A percentile compares a stretch with the other conserved stretches of the same genome.
These are phyloP conservation scores for Collybiopsis luxurians DNA, from an alignment of 768 basidiomycete genomes.

Conservation along the genomic window DNA sequence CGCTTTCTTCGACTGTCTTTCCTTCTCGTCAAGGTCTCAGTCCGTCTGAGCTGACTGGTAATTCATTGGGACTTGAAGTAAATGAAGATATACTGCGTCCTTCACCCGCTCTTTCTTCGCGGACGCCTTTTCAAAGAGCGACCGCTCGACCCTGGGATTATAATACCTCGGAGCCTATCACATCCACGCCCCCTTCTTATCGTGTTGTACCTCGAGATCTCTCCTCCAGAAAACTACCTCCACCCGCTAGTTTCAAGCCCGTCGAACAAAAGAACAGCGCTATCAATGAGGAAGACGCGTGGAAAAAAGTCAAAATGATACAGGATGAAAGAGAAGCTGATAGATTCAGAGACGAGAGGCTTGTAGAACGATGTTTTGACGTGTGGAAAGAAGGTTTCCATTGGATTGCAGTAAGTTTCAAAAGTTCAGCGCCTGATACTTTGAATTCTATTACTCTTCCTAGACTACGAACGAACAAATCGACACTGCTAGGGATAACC, in stretches of 20 bases:
- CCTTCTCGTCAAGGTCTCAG: conserved; percentile 12
- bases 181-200: conserved; percentile 50
- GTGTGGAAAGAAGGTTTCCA: conserved; percentile 69
- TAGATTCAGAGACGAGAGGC: conserved; percentile 56
- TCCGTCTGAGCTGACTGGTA: conserved; percentile 26
- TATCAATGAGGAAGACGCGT: conserved; percentile 72
- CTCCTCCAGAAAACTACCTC: background rate
- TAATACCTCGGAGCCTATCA: conserved; percentile 26
- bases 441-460: background rate
- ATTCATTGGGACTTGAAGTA: conserved; percentile 15
- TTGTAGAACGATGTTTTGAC: conserved; percentile 71
- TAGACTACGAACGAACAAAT: conserved; percentile 77
- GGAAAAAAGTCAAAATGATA: conserved; percentile 72
- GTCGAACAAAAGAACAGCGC: conserved; percentile 45
- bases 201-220: conserved; percentile 34
- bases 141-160: conserved; percentile 32
- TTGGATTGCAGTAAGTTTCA: conserved; percentile 68
- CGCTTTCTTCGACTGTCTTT: background rate
- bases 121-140: conserved; percentile 3
- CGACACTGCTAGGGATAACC: conserved; percentile 61
- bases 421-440: background rate
- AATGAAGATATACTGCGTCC: conserved; percentile 9
- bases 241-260: conserved; percentile 14
- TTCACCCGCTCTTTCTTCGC: conserved; percentile 3
- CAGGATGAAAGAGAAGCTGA: conserved; percentile 73